Percentiles rank a stretch among this genome's conserved stretches.
Conservation (phyloP, 2,329 filamentous ascomycete species). For the Leptographium galeiforme region DNA sequence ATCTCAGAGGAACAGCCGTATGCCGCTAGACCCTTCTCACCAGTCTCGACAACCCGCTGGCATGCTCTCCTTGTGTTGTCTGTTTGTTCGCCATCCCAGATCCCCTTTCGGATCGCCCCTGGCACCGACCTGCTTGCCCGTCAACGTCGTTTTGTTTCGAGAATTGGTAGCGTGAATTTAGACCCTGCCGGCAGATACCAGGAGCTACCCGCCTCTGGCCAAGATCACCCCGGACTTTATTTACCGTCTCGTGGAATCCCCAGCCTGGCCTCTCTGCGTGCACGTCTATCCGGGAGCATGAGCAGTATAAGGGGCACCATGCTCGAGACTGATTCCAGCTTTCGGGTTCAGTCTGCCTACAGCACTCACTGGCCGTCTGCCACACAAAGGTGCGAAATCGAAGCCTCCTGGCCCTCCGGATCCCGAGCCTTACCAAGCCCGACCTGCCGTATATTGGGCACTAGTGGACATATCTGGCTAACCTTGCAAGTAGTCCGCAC, state of each 20-base stretch:
- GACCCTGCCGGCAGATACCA: too few relatives aligned
- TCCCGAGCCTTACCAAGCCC: background rate
- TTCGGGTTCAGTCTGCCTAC: slow-evolving; percentile 4
- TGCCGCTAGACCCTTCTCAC: background rate
- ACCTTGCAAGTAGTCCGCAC: slow-evolving; percentile 14
- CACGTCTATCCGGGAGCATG: background rate
- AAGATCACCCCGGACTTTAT: background rate
- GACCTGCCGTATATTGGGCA: background rate
- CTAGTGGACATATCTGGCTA: slow-evolving; percentile 3
- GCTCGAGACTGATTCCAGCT: slow-evolving; percentile 2
- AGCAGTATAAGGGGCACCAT: slow-evolving; percentile 2
- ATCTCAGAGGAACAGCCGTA: background rate
- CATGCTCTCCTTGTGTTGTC: slow-evolving; percentile 1
- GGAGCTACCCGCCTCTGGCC: background rate
- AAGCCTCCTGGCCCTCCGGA: background rate
- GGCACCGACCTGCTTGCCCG: background rate
- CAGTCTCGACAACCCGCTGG: background rate
- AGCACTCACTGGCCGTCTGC: slow-evolving; percentile 5
- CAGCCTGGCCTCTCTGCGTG: background rate
- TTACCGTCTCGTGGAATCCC: background rate
- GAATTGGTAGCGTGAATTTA: background rate
- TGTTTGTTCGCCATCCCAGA: background rate
- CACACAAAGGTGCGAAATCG: slow-evolving; percentile 9
- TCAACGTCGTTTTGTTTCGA: background rate
- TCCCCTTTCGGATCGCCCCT: background rate